Conservation (phyloP, 371 early-diverging fungal species). For the Saksenaea vasiformis region DNA sequence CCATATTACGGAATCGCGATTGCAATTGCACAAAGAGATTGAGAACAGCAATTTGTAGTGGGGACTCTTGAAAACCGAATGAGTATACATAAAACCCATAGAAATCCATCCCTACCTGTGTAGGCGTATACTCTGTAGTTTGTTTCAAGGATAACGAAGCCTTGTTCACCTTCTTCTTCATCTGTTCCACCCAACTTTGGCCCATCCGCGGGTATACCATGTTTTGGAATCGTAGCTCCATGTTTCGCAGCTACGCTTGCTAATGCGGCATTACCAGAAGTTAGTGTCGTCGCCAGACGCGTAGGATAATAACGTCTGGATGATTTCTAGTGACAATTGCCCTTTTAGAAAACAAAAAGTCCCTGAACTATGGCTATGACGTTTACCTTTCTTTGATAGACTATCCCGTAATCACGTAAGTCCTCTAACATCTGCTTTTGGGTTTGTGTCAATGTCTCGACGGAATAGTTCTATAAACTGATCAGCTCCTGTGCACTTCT, state of each 20-base stretch:
- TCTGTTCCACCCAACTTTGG: slow-evolving; percentile 21
- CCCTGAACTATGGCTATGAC: neutral
- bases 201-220: slow-evolving; percentile 18
- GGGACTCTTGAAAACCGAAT: slow-evolving; percentile 64
- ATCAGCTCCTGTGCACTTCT: neutral
- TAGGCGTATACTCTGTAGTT: slow-evolving; percentile 96
- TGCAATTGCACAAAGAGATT: slow-evolving; percentile 89
- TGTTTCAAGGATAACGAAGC: slow-evolving; percentile 88
- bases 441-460: slow-evolving; percentile 79
- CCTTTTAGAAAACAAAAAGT: neutral
- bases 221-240: slow-evolving; percentile 13
- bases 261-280: slow-evolving; percentile 72
- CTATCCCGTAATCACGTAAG: slow-evolving; percentile 86
- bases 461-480: slow-evolving; percentile 71
- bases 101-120: slow-evolving; percentile 58
- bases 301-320: slow-evolving; percentile 90
- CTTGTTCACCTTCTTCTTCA: slow-evolving; percentile 59
- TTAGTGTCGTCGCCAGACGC: slow-evolving; percentile 87
- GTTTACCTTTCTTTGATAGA: slow-evolving; percentile 83
- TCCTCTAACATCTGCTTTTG: slow-evolving; percentile 88
- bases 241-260: slow-evolving; percentile 21
- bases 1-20: slow-evolving; percentile 93
- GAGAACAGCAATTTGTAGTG: slow-evolving; percentile 97
- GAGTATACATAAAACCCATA: neutral
- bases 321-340: slow-evolving; percentile 46